Evolutionary conservation across 345 rosid species (phyloP), one percentile per base, ranked within the genome.

Genomic region (Sonneratia caseolaris): DNA sequence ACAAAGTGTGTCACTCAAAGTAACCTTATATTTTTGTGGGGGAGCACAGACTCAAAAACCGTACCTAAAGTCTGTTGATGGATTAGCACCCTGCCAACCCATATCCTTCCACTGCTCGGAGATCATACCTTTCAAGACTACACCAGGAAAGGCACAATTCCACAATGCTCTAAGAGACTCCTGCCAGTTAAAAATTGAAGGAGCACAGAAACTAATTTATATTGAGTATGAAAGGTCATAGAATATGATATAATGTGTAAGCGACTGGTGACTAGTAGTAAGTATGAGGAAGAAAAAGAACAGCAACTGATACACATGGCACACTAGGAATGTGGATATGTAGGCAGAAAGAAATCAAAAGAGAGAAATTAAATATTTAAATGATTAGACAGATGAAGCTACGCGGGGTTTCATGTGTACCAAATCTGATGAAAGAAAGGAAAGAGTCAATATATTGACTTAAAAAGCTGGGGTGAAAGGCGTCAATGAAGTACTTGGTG

Each of bases 81-180:
- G 99, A 85, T 92, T 95, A 70, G 86, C 84, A 78, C 99, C 99
- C 83, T 95, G 99, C 99, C 99, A 95, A 64, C 99, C 99, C 99
- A 95, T 95, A 11, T 92, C 97, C 84, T 95, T 95, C 99, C 99
- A 95, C 70, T 95, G 99, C 78, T 90, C 94, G 36, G 98, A 85
- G 66, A 95, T 86, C 81, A 92, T 70, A 75, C 96, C 91, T 48
- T 72, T 82, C 70, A 95, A 79, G 71, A 70, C 68, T 77, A 85
- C 82, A 78, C 85, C 80, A 4, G 98, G 99, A 81, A 82, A 95
- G 59, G 99, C 88, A 35, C 72, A 71, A 73, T 75, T 69, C 99
- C 99, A 95, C 83, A 95, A 82, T 67, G 87, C 81, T 83, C 73
- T 85, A 36, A 95, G 95, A 69, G 99, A 88, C 81, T 90, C 90